phyloP scores from a whole-genome alignment of 2,329 filamentous ascomycete genomes.

The Gyromitra esculenta region DNA sequence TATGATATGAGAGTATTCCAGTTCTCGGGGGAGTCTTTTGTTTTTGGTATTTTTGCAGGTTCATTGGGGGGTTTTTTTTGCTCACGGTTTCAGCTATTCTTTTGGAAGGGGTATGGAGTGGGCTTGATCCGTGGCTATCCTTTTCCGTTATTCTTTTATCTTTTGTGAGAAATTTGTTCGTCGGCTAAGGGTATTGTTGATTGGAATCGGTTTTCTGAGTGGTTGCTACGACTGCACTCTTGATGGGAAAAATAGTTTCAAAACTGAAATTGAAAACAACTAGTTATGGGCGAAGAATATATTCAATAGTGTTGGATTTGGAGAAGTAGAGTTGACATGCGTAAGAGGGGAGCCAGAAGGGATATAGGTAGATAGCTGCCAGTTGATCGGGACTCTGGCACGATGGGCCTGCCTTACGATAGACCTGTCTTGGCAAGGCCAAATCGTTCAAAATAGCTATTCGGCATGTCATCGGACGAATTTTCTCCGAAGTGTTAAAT shows the following conservation, averaged over 20 bases:
- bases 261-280: background rate
- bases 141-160: constrained; percentile 22
- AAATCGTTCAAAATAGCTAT: background rate
- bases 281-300: background rate
- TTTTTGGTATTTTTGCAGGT: constrained; percentile 24
- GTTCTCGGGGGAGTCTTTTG: constrained; percentile 25
- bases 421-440: background rate
- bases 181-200: background rate
- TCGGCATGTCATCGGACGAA: background rate
- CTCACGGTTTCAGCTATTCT: constrained; percentile 24
- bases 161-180: constrained; percentile 6
- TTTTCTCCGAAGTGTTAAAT: background rate
- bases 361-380: background rate
- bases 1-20: constrained; percentile 32
- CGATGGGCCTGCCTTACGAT: background rate
- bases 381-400: background rate
- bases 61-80: constrained; percentile 12
- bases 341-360: background rate
- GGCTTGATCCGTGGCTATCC: constrained; percentile 33
- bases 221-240: constrained; percentile 8
- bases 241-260: constrained; percentile 2
- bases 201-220: constrained; percentile 16
- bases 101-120: constrained; percentile 41
- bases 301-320: background rate
- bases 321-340: background rate